Evolutionary conservation across 805 yeast species (phyloP), one percentile per base, ranked within the genome.

Genomic region (Myxozyma sirexii): DNA sequence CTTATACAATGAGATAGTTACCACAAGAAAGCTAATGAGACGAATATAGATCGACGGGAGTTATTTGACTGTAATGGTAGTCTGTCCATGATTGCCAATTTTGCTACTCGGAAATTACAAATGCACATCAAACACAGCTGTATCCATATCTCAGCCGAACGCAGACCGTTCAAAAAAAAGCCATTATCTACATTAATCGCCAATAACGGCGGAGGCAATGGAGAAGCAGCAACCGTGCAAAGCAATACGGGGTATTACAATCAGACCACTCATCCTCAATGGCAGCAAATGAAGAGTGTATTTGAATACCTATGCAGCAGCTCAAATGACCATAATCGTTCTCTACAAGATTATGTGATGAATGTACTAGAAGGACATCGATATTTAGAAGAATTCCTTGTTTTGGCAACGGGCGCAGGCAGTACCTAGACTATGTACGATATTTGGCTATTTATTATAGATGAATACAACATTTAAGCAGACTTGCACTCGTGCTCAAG

Each of bases 401-500:
- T 13, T 21, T 15, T 43, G 31, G 56, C 38, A 2, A 39, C 15
- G 17, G 21, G 52, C 15, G 10, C 44, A 17, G 24, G 21, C 4
- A 19, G n/a, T 15, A 46, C 17, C 7, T 17, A 19, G 21, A 17
- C 8, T 1, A 38, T n/a, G 12, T 38, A 24, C 31, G 15, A 37
- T 49, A 17, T 21, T 10, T 29, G 33, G 52, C 2, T 17, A 19
- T 26, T 38, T n/a, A 10, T 27, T 17, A 29, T 29, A 29, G n/a
- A 29, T 10, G 5, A 19, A 26, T 6, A 15, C 26, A 6, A 26
- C 7, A 19, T 13, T 39, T 37, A 48, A 48, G 53, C 31, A n/a
- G 48, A 44, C 35, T 24, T 24, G 35, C 55, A 51, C 55, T 59
- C 62, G 27, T 48, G 47, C 27, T 57, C 57, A 17, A 62, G 62